Base-by-base conservation (phyloP, 2,329 filamentous ascomycete genomes). In the Cadophora gregata region DNA sequence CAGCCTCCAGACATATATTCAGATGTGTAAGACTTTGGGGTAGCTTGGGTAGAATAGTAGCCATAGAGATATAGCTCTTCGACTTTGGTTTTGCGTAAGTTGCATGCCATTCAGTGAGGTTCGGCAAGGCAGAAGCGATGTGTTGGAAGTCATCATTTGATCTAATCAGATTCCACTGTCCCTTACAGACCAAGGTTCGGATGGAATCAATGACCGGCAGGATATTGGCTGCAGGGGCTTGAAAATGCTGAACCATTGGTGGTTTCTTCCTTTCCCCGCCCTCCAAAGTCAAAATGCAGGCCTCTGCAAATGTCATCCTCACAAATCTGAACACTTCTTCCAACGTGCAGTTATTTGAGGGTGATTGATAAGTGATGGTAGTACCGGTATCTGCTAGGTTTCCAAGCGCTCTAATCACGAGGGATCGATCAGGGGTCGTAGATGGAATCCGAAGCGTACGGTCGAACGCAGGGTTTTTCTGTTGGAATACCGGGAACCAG, bases 261-360 rank as follows among this genome's bases (percentile, higher is more conserved):
- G 90, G 88, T 77, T 92, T 92, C 75, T 90, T 91, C 69, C 90
- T 86, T 76, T 93, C 89, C 4, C 91, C 90, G n/a, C 90, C 91
- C 77, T 93, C 90, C 19, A 93, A 81, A 0, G 90, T 93, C 74
- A 93, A 80, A 45, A 92, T 86, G 68, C 84, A 85, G 0, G 86
- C 85, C 62, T 86, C 82, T 0, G 88, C 85, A 60, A 77, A 87
- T 12, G 84, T 83, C 31, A 80, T 80, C 59, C 82, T 79, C 21
- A 92, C 82, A 67, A 91, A 90, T 60, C 80, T 79, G 70, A 93
- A 92, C 1, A 90, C 88, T 69, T 92, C 88, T 62, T 91, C 86
- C 53, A 93, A 78, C 0, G 89, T 88, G 70, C 88, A 90, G 75
- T 92, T 93, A 72, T 90, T 86, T 10, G 83, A 82, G 0, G 87